phyloP scores from a whole-genome alignment of 306 rosid species.

The Castanea sativa region DNA sequence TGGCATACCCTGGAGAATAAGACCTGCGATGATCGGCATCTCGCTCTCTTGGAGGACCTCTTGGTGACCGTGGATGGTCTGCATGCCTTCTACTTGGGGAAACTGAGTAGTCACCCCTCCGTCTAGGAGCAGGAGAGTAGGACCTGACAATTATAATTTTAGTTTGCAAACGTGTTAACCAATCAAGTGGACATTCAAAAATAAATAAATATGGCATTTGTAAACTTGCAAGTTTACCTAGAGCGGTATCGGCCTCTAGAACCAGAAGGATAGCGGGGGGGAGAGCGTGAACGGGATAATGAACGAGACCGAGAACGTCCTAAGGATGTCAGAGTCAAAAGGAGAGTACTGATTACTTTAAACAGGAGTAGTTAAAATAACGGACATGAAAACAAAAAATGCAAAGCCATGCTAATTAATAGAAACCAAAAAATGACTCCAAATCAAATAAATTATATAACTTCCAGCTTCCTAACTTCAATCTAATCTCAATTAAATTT shows the following conservation, averaged over 20 bases:
- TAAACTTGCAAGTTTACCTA: constrained; percentile 48
- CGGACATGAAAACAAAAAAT: background rate
- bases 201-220: background rate
- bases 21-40: constrained; percentile 65
- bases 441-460: background rate
- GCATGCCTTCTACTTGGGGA: constrained; percentile 73
- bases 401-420: background rate
- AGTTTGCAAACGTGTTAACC: constrained; percentile 13
- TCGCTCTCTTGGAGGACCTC: constrained; percentile 64
- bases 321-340: constrained; percentile 30
- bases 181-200: background rate
- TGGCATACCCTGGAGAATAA: constrained; percentile 74
- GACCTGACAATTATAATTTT: constrained; percentile 53
- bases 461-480: background rate
- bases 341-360: background rate
- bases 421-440: background rate
- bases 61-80: constrained; percentile 76
- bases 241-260: constrained; percentile 84
- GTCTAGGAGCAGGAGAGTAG: constrained; percentile 82
- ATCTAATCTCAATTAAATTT: background rate
- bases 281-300: constrained; percentile 73
- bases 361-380: background rate
- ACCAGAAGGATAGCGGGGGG: constrained; percentile 71
- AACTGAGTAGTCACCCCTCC: constrained; percentile 65
- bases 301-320: constrained; percentile 93